Evolutionary conservation across 2,329 filamentous ascomycete genomes (phyloP).

Genomic region (Iodosphaeria phyllophila): DNA sequence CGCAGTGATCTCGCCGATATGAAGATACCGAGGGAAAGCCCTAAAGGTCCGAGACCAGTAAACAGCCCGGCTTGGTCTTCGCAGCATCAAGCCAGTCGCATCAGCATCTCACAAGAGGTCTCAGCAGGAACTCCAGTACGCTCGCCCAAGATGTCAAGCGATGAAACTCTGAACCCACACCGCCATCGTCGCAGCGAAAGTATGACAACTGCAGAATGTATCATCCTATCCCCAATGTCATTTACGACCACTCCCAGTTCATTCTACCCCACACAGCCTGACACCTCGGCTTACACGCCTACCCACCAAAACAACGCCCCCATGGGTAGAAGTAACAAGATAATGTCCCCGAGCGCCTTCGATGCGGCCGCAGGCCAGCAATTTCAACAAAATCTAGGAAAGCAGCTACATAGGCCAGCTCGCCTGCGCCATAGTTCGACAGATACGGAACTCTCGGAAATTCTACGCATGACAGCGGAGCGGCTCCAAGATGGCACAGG

Average conservation of each 20-base stretch:
- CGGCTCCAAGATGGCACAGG: constrained; percentile 23
- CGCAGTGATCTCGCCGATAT: background rate
- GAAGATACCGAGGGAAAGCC: background rate
- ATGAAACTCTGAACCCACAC: no score
- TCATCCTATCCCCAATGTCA: no score
- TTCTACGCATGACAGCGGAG: constrained; percentile 32
- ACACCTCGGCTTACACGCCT: background rate
- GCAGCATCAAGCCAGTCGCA: no score
- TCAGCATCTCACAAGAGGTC: no score
- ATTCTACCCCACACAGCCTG: no score
- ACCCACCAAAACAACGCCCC: constrained; percentile 1
- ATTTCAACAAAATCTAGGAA: constrained; percentile 9
- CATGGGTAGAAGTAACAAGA: constrained; percentile 1
- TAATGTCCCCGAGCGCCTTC: constrained; percentile 3
- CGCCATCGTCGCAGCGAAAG: no score
- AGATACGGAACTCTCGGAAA: constrained; percentile 29
- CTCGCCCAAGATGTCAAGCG: no score
- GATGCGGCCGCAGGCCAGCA: constrained; percentile 10
- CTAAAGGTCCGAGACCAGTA: background rate
- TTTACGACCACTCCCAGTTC: no score
- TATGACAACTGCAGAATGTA: no score
- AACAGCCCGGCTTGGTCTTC: no score
- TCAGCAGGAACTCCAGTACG: no score
- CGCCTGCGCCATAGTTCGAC: constrained; percentile 14
- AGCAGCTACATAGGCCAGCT: constrained; percentile 1